Base-by-base conservation (phyloP, 306 rosid species). In the Cucumis cinereus region DNA sequence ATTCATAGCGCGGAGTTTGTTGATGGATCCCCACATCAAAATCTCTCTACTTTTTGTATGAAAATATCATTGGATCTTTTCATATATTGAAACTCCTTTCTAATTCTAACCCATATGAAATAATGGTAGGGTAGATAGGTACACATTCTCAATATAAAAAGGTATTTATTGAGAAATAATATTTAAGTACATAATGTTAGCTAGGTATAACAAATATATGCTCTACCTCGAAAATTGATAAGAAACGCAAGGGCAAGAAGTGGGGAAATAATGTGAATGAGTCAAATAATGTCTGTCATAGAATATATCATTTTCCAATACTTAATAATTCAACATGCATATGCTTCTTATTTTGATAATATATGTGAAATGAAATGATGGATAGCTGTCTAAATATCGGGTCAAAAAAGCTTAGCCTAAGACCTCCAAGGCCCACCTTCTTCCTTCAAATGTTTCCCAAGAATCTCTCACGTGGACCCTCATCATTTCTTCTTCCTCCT, bases 381-480 rank as follows among this genome's bases (percentile, higher is more conserved):
- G 35, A 68, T 10, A 41, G 28, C 14, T 40, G 1, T 40, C 16
- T 38, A 36, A 43, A 40, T 20, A 41, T 22, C 10, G 22, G 12
- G 74, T 68, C 74, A 68, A 68, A 43, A 43, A 43, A 23, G 55
- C 16, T 3, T 38, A 66, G 33, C 73, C 72, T 11, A 67, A 67
- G 71, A 63, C 49, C 2, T 11, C 19, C 6, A 63, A 35, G 47
- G 7, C 73, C 73, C 73, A n/a, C 36, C 55, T 14, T 68, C 36
- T 43, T 68, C 74, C 72, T 64, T 64, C 2, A 64, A 64, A 36
- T 64, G 72, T 64, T 68, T 40, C 55, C 73, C 53, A 68, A 68
- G 38, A 68, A 68, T 68, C 74, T 68, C 35, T 45, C 74, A 68
- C 74, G 20, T 68, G 56, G 56, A 43, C 74, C 74, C 55, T 45